Conservation (phyloP, 2,329 filamentous ascomycete genomes). For the Diatrype stigma region DNA sequence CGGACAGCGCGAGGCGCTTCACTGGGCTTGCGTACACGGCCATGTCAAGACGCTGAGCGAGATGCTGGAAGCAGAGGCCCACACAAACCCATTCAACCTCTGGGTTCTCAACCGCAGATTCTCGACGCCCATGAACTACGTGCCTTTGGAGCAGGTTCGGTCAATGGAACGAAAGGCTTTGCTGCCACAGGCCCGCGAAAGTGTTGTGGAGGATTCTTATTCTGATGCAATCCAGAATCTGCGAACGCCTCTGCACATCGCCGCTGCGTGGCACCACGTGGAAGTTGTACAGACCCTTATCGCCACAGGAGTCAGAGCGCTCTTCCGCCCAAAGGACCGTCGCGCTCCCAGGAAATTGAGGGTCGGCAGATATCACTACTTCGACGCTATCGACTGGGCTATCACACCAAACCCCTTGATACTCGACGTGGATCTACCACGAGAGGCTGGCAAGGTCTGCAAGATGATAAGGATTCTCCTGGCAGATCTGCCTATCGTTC, state of each 20-base stretch:
- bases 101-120: background rate
- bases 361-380: background rate
- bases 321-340: background rate
- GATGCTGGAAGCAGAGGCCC: background rate
- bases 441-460: background rate
- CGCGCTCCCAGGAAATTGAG: background rate
- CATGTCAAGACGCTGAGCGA: background rate
- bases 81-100: background rate
- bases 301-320: background rate
- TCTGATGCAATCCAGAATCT: background rate
- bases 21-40: background rate
- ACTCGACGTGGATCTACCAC: background rate
- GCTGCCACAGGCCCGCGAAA: background rate
- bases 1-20: background rate
- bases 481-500: background rate
- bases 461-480: background rate
- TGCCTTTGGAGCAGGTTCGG: background rate
- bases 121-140: background rate
- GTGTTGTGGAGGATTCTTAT: background rate
- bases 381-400: background rate
- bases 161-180: background rate
- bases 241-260: background rate
- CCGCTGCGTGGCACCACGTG: background rate
- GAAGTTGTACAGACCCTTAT: background rate
- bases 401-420: background rate